Evolutionary conservation across 75 land plant species (phyloP), one percentile per base, ranked within the genome.

Genomic region (Picea sitchensis): DNA sequence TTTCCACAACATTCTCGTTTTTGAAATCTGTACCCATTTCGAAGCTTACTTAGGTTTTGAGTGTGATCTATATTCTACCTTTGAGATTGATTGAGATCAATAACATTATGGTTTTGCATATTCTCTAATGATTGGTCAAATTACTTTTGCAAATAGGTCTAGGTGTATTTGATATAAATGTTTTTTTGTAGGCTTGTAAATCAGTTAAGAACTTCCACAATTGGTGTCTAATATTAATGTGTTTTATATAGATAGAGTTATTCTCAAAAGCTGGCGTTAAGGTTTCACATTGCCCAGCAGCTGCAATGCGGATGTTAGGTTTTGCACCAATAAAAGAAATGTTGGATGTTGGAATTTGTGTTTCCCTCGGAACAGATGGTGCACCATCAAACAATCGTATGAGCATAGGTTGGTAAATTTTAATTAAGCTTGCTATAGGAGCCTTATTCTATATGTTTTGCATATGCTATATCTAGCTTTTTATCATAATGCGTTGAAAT

Each of bases 271-370:
- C 81, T 31, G 85, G 79, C 58, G 97, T 92, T n/a, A 96, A 96
- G 80, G 95, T 96, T 61, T 96, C 99, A 57, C 99, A 96, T 82
- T 96, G 99, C 61, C 99, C 99, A 83, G 99, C 99, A 81, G 80
- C 97, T 76, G 98, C 98, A 32, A 95, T 96, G 98, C 93, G 93
- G 14, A 94, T 96, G 97, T 92, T 96, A 30, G 99, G 99, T 32
- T 96, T 96, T 88, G 91, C 95, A 60, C 99, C 97, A 59, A 77
- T 96, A 73, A 90, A 84, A 82, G 93, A 96, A 80, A 91, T 94
- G 93, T 87, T 92, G 64, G 82, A 83, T 54, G 88, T 83, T 63
- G 95, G 97, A 14, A 80, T 96, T 58, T 96, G 99, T 88, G 97
- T 96, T 76, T 96, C 99, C 20, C 82, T 96, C 54, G 99, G 99